Conservation (phyloP, 306 rosid species). For the Acacia acuminata region DNA sequence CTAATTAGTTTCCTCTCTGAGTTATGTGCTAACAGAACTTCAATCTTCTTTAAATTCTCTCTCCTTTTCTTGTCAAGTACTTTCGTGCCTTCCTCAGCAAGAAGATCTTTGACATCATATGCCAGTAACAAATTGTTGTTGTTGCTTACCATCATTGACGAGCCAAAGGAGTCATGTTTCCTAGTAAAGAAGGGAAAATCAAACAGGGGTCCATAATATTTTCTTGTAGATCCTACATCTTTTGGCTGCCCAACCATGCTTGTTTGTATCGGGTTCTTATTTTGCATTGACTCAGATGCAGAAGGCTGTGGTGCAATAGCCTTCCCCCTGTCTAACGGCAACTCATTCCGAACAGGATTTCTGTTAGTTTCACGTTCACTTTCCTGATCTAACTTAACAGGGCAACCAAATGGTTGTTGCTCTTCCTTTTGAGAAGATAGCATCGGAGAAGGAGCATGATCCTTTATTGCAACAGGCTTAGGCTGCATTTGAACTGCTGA, state of each 20-base stretch:
- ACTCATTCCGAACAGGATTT: constrained; percentile 58
- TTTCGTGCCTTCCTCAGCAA: constrained; percentile 84
- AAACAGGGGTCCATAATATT: constrained; percentile 96
- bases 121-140: constrained; percentile 78
- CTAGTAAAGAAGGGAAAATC: constrained; percentile 97
- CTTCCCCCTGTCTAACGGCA: constrained; percentile 76
- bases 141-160: constrained; percentile 72
- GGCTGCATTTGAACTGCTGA: constrained; percentile 55
- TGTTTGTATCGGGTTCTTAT: constrained; percentile 66
- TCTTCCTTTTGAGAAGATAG: constrained; percentile 75
- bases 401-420: constrained; percentile 48
- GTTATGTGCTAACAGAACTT: constrained; percentile 79
- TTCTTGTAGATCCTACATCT: constrained; percentile 68
- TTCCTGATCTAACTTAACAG: constrained; percentile 71
- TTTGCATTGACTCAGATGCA: constrained; percentile 66
- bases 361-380: constrained; percentile 56
- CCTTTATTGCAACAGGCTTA: constrained; percentile 55
- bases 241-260: constrained; percentile 65
- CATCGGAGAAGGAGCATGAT: constrained; percentile 36
- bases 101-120: constrained; percentile 90
- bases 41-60: constrained; percentile 88
- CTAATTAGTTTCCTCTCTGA: constrained; percentile 90
- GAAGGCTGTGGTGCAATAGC: constrained; percentile 66
- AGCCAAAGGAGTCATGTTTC: constrained; percentile 93
- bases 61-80: constrained; percentile 79